Conservation (phyloP, 768 basidiomycete species). For the Pulveroboletus sp. region DNA sequence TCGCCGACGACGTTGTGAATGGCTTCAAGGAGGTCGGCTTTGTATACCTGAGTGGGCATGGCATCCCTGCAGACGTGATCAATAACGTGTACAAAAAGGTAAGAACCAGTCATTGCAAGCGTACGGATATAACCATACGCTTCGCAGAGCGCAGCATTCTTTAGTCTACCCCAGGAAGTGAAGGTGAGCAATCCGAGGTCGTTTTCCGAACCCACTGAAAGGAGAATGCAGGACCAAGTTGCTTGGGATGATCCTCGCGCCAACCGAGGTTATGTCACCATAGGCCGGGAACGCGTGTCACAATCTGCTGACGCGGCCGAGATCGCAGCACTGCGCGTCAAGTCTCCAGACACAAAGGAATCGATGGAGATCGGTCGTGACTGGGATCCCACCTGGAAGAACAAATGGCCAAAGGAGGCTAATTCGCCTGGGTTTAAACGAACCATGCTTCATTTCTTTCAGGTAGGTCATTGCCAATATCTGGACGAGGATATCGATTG, state of each 20-base stretch:
- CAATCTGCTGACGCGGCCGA: slow-evolving; percentile 67
- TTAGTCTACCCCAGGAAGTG: slow-evolving; percentile 54
- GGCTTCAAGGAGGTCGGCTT: slow-evolving; percentile 84
- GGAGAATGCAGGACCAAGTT: slow-evolving; percentile 46
- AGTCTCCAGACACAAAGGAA: slow-evolving; percentile 82
- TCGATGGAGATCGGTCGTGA: slow-evolving; percentile 89
- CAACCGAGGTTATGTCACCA: slow-evolving; percentile 79
- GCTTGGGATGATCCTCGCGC: slow-evolving; percentile 85
- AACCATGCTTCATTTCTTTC: slow-evolving; percentile 75
- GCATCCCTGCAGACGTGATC: slow-evolving; percentile 58
- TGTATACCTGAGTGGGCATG: slow-evolving; percentile 74
- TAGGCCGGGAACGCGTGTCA: slow-evolving; percentile 82
- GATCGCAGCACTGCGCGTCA: slow-evolving; percentile 69
- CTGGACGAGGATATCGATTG: background rate
- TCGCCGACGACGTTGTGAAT: slow-evolving; percentile 65
- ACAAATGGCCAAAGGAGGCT: slow-evolving; percentile 71
- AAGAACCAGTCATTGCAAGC: background rate
- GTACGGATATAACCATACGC: background rate
- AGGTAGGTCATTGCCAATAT: slow-evolving; percentile 36
- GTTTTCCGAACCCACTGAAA: background rate
- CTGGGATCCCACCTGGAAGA: slow-evolving; percentile 74
- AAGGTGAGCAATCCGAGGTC: slow-evolving; percentile 43
- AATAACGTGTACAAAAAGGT: slow-evolving; percentile 67
- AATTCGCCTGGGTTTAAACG: slow-evolving; percentile 66
- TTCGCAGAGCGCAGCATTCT: slow-evolving; percentile 73